Percentiles rank a stretch among this genome's conserved stretches.
Evolutionary conservation across 352 stramenopile genomes (phyloP).

Genomic region (Phytophthora constricta): DNA sequence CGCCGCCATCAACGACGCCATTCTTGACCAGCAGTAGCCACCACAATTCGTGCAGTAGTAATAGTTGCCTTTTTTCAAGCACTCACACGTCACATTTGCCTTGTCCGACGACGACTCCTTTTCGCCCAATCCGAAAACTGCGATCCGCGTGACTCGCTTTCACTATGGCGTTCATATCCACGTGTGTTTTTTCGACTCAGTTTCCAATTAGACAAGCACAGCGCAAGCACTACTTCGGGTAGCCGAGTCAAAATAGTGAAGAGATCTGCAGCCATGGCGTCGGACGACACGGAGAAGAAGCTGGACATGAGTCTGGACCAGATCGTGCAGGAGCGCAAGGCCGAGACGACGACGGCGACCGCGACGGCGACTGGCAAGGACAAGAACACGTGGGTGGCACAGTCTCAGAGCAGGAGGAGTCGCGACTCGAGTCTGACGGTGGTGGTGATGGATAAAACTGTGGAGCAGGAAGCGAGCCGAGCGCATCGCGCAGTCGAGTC

Average conservation of each 20-base stretch:
- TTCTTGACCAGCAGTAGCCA: no score
- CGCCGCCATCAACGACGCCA: slow-evolving; percentile 40
- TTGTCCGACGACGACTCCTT: slow-evolving; percentile 29
- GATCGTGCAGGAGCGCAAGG: slow-evolving; percentile 64
- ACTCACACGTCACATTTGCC: no score
- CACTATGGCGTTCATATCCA: slow-evolving; percentile 2
- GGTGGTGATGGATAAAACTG: no score
- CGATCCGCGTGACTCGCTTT: slow-evolving; percentile 25
- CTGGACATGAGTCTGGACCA: slow-evolving; percentile 76
- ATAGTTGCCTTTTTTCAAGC: no score
- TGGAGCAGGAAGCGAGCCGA: slow-evolving; percentile 65
- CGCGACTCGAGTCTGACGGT: slow-evolving; percentile 25
- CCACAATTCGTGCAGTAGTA: no score
- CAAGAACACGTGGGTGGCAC: slow-evolving; percentile 59
- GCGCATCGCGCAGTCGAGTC: slow-evolving; percentile 59
- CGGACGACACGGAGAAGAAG: slow-evolving; percentile 68
- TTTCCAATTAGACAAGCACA: slow-evolving; percentile 16
- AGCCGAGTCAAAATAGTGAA: no score
- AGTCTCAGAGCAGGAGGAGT: slow-evolving; percentile 10
- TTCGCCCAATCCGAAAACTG: no score
- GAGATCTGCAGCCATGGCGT: slow-evolving; percentile 29
- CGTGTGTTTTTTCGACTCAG: slow-evolving; percentile 25
- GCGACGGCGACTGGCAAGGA: slow-evolving; percentile 42
- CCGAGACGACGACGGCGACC: slow-evolving; percentile 14
- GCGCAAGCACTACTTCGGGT: no score